Percentiles rank a stretch among this genome's conserved stretches.
phyloP scores from a whole-genome alignment of 257 asterid genomes.

The Echites panduratus region DNA sequence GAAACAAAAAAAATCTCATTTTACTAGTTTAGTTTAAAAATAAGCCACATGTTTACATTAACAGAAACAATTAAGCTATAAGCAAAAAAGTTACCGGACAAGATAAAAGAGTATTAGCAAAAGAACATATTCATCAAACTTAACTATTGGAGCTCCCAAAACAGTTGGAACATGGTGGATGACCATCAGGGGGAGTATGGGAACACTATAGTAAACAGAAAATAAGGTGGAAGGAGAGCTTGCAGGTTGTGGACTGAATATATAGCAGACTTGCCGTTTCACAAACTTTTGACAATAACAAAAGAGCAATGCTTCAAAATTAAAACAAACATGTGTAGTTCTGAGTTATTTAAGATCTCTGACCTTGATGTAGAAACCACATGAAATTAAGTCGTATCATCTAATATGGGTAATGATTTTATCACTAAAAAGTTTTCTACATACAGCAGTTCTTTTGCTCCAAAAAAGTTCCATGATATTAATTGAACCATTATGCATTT shows the following conservation, averaged over 20 bases:
- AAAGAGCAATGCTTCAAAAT: background rate
- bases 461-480: background rate
- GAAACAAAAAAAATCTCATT: background rate
- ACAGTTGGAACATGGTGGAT: background rate
- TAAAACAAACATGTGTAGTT: background rate
- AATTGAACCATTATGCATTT: background rate
- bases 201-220: background rate
- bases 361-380: background rate
- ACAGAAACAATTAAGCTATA: background rate
- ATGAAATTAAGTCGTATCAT: background rate
- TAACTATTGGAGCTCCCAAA: background rate
- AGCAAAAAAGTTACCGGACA: background rate
- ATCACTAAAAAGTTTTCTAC: background rate
- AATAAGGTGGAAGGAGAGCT: background rate
- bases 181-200: too few relatives aligned
- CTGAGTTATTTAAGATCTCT: background rate
- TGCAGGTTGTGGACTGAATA: background rate
- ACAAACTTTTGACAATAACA: background rate
- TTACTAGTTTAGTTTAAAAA: background rate
- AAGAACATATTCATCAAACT: background rate
- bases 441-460: background rate
- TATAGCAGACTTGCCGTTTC: background rate
- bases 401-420: background rate
- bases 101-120: background rate
- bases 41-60: background rate